Evolutionary conservation across 1,284 basidiomycete species (phyloP).

Genomic region (Moesziomyces sp.): DNA sequence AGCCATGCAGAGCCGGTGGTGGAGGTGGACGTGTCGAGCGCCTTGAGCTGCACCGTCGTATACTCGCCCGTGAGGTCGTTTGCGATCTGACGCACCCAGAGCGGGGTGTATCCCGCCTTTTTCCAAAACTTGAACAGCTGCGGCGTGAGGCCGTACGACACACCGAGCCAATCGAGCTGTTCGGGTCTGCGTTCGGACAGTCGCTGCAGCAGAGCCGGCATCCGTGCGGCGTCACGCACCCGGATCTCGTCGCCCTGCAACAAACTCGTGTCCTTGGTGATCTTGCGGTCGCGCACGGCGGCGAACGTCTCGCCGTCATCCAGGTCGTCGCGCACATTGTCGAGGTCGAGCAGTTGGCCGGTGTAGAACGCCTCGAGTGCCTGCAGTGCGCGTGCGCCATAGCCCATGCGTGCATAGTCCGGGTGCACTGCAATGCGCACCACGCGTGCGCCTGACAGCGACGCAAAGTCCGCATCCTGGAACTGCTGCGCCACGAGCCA

Average conservation of each 20-base stretch:
- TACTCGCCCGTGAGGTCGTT: slow-evolving; percentile 97
- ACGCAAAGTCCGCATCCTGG: slow-evolving; percentile 93
- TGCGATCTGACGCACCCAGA: slow-evolving; percentile 91
- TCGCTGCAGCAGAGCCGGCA: slow-evolving; percentile 93
- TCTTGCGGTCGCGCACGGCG: slow-evolving; percentile 70
- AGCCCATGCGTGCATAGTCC: slow-evolving; percentile 92
- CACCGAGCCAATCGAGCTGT: slow-evolving; percentile 91
- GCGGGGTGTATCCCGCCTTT: slow-evolving; percentile 85
- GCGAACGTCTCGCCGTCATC: slow-evolving; percentile 51
- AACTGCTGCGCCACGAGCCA: slow-evolving; percentile 97
- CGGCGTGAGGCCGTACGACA: slow-evolving; percentile 93
- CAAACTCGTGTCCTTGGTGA: slow-evolving; percentile 34
- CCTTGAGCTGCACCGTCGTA: slow-evolving; percentile 90
- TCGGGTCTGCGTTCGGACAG: slow-evolving; percentile 91
- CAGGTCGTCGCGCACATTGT: slow-evolving; percentile 54
- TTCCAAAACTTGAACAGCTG: slow-evolving; percentile 97
- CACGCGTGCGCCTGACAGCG: slow-evolving; percentile 86
- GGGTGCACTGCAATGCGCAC: slow-evolving; percentile 98
- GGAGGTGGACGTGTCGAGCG: slow-evolving; percentile 50
- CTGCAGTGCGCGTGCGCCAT: slow-evolving; percentile 90
- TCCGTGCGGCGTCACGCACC: slow-evolving; percentile 79
- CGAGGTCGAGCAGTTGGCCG: slow-evolving; percentile 87
- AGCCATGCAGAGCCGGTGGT: slow-evolving; percentile 78
- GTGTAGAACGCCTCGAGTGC: slow-evolving; percentile 86
- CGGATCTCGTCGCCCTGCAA: slow-evolving; percentile 69